These are phyloP conservation scores for Hordeum pubiflorum DNA, from an alignment of 202 grass and related monocot genomes.

Conservation along the genomic window DNA sequence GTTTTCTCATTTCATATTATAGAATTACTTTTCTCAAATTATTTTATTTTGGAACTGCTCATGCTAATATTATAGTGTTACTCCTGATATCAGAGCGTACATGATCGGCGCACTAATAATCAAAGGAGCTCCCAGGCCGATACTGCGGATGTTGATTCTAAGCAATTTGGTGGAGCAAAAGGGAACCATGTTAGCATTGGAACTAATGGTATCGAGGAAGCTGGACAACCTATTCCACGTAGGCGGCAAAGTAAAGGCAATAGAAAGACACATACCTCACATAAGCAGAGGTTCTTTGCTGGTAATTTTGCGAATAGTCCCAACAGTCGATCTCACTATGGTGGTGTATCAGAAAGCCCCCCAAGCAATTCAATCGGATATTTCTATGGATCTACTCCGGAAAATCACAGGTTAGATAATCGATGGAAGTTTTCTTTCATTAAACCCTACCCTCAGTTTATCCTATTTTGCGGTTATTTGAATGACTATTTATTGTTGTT, in stretches of 20 bases:
- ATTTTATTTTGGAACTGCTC: background rate
- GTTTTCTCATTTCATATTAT: conserved; percentile 20
- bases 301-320: conserved; percentile 56
- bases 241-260: conserved; percentile 68
- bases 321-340: conserved; percentile 44
- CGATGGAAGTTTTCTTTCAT: conserved; percentile 1
- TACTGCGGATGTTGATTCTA: conserved; percentile 34
- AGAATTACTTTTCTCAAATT: background rate
- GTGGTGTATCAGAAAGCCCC: conserved; percentile 72
- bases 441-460: conserved; percentile 17
- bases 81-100: conserved; percentile 49
- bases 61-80: conserved; percentile 22
- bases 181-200: conserved; percentile 29
- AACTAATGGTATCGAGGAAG: conserved; percentile 49
- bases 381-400: conserved; percentile 94
- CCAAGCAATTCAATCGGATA: conserved; percentile 90
- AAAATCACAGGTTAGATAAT: conserved; percentile 64
- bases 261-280: conserved; percentile 48
- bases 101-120: conserved; percentile 37
- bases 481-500: conserved; percentile 8
- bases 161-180: conserved; percentile 47
- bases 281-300: conserved; percentile 81
- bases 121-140: conserved; percentile 39
- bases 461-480: conserved; percentile 11
- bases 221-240: conserved; percentile 58